phyloP scores from a whole-genome alignment of 2,329 filamentous ascomycete genomes.

The Plectosphaerella cucumerina region DNA sequence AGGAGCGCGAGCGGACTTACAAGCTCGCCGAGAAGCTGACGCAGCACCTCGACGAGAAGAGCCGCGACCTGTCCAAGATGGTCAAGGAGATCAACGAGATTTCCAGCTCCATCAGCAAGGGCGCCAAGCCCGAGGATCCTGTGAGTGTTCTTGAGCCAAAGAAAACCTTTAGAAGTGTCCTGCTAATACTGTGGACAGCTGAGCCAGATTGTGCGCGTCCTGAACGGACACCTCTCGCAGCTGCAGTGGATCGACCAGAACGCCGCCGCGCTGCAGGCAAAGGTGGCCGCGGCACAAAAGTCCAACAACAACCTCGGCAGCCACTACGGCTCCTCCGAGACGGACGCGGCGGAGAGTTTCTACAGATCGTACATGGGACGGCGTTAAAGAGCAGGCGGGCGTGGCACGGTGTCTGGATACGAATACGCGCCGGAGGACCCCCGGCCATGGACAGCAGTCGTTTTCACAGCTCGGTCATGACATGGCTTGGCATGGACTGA shows the following conservation, averaged over 20 bases:
- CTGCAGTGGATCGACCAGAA: slow-evolving; percentile 91
- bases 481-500: neutral
- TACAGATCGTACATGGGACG: slow-evolving; percentile 83
- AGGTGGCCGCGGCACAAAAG: slow-evolving; percentile 80
- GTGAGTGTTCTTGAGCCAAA: slow-evolving; percentile 45
- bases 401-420: slow-evolving; percentile 8
- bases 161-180: neutral
- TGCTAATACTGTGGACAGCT: slow-evolving; percentile 51
- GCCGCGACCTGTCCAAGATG: slow-evolving; percentile 89
- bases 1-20: slow-evolving; percentile 93
- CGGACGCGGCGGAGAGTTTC: slow-evolving; percentile 80
- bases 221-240: slow-evolving; percentile 89
- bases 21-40: slow-evolving; percentile 92
- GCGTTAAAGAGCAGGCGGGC: slow-evolving; percentile 38
- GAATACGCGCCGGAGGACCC: slow-evolving; percentile 1
- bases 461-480: neutral
- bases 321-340: slow-evolving; percentile 56
- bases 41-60: slow-evolving; percentile 88
- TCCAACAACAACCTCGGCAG: slow-evolving; percentile 60
- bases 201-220: slow-evolving; percentile 90
- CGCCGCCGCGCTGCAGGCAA: slow-evolving; percentile 73
- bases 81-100: slow-evolving; percentile 97
- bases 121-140: slow-evolving; percentile 80
- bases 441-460: no score
- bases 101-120: slow-evolving; percentile 84